Percentiles rank a stretch among this genome's conserved stretches.
phyloP scores from a whole-genome alignment of 106 monocot genomes.

The Phalaenopsis equestris region DNA sequence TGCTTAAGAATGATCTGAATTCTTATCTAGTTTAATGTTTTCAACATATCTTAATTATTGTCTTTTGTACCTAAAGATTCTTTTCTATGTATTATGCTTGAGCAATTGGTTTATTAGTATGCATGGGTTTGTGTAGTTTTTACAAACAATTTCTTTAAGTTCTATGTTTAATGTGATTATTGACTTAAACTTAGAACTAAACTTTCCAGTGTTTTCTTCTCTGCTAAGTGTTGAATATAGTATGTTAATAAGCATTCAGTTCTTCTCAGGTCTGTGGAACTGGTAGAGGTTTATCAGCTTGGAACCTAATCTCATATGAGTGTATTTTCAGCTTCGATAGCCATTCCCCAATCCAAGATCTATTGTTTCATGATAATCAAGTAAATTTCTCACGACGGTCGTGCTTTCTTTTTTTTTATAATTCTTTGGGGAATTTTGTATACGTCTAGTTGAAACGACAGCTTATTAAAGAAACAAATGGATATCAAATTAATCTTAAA shows the following conservation, averaged over 20 bases:
- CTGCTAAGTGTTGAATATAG: neutral
- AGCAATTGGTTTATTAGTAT: neutral
- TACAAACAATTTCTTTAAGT: neutral
- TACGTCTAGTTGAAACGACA: neutral
- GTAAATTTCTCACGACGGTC: slow-evolving; percentile 28
- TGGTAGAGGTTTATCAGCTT: slow-evolving; percentile 64
- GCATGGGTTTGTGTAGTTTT: neutral
- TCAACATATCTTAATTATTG: too few species aligned
- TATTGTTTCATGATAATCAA: slow-evolving; percentile 74
- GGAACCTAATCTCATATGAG: slow-evolving; percentile 74
- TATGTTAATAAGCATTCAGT: slow-evolving; percentile 1
- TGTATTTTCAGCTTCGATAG: slow-evolving; percentile 61
- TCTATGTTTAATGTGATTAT: neutral
- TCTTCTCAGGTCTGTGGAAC: slow-evolving; percentile 72
- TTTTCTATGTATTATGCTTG: too few species aligned
- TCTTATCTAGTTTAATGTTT: too few species aligned
- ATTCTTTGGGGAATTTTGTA: neutral
- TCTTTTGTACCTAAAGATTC: too few species aligned
- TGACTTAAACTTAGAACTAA: neutral
- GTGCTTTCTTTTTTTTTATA: neutral
- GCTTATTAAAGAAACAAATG: neutral
- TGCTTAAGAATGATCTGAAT: too few species aligned
- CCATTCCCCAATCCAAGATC: slow-evolving; percentile 59
- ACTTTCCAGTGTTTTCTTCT: neutral
- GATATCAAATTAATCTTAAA: neutral